Base-by-base conservation (phyloP, 441 rosid genomes). In the Aleurites moluccanus region DNA sequence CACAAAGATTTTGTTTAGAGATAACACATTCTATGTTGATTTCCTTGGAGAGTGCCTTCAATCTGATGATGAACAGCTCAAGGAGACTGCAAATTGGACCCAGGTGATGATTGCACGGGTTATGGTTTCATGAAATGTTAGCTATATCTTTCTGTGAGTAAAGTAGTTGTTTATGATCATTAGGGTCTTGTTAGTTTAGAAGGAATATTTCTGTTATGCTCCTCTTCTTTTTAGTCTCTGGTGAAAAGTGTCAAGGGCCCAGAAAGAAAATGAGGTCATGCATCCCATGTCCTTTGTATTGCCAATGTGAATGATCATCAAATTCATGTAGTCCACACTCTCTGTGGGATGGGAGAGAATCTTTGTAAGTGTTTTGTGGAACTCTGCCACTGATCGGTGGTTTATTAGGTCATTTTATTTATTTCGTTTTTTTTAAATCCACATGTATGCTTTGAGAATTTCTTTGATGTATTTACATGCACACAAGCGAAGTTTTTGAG, bases 81-180 rank as follows among this genome's bases (percentile, higher is more conserved):
- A 86, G 86, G 94, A 87, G 78, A 92, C 97, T 25, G 96, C 97
- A 52, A 82, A 77, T 70, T 94, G 97, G 98, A 83, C 96, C 42
- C 96, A 90, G 76, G 94, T 87, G 40, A 90, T 94, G 94, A 91
- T 94, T 45, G 90, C 89, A 55, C 94, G 96, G 4, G 83, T 92
- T 72, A 77, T 93, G 90, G 86, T 85, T 82, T 84, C 89, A 44
- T 88, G 86, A 79, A 40, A 61, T 10, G 72, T 50, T 6, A 61
- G 53, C 38, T 40, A 2, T 9, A 59, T 73, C 69, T 27, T 45
- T 68, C 69, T 38, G 61, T 27, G 66, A 65, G 78, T 66, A 75
- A 49, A 74, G 62, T 69, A 68, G 74, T 70, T 69, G 73, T 67
- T 59, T 65, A 63, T 30, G 71, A 45, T 53, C 62, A 8, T 8